Evolutionary conservation across 2,329 filamentous ascomycete genomes (phyloP).

Genomic region (Fusarium tjaetaba): DNA sequence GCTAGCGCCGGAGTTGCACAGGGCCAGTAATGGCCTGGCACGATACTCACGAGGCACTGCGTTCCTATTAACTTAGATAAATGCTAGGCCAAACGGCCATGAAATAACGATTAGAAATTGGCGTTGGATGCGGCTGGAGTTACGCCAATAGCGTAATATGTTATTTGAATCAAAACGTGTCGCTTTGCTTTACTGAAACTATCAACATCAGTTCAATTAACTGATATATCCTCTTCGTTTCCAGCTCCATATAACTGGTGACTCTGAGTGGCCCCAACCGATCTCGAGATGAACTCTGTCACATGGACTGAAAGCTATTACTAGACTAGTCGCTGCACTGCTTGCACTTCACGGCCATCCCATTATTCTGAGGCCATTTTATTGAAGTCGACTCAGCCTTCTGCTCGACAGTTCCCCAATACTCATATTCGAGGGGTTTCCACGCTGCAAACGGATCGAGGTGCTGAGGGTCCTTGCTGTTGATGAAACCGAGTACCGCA

Average conservation of each 20-base stretch:
- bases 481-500: conserved; percentile 1
- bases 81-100: conserved; percentile 10
- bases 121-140: conserved; percentile 40
- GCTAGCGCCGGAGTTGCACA: conserved; percentile 55
- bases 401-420: neutral
- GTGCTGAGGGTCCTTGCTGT: neutral
- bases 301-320: neutral
- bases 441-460: neutral
- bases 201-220: neutral
- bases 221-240: neutral
- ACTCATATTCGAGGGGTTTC: neutral
- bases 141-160: conserved; percentile 14
- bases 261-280: neutral
- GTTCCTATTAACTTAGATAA: neutral
- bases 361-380: neutral
- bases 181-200: neutral
- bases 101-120: conserved; percentile 32
- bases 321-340: neutral
- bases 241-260: neutral
- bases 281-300: neutral
- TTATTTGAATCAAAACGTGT: neutral
- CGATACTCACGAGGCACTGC: neutral
- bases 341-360: neutral
- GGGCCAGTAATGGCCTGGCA: conserved; percentile 10
- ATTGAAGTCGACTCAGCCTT: neutral